Conservation (phyloP, 176 grass and related monocot species). For the Cocos nucifera region DNA sequence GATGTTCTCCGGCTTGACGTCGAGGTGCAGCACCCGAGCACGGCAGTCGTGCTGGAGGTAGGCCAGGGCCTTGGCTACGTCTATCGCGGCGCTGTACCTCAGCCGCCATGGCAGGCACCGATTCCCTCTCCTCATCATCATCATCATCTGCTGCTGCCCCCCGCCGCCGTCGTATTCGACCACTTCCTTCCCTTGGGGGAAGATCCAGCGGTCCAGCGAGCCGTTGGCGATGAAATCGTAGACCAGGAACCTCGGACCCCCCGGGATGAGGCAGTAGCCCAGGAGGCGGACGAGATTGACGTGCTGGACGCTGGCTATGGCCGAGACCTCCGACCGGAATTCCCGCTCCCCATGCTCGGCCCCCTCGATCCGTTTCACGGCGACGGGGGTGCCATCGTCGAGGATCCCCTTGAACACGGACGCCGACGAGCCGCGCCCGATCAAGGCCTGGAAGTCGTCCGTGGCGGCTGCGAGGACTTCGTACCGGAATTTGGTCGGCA, state of each 20-base stretch:
- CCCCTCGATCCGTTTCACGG: slow-evolving; percentile 37
- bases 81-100: slow-evolving; percentile 25
- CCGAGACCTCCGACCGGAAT: slow-evolving; percentile 32
- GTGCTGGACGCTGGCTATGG: slow-evolving; percentile 44
- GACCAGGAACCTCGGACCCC: slow-evolving; percentile 29
- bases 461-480: slow-evolving; percentile 18
- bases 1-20: slow-evolving; percentile 67
- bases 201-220: slow-evolving; percentile 53
- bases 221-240: slow-evolving; percentile 49
- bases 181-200: background rate
- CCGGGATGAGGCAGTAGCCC: slow-evolving; percentile 35
- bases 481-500: slow-evolving; percentile 14
- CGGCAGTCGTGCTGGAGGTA: slow-evolving; percentile 65
- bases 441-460: slow-evolving; percentile 17
- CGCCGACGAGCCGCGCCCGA: slow-evolving; percentile 42
- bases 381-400: slow-evolving; percentile 38
- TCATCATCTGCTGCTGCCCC: background rate
- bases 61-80: slow-evolving; percentile 47
- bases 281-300: slow-evolving; percentile 39
- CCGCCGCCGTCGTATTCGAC: slow-evolving; percentile 4
- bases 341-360: slow-evolving; percentile 23
- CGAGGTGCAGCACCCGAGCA: slow-evolving; percentile 39
- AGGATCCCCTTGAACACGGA: slow-evolving; percentile 40
- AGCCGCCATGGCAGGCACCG: slow-evolving; percentile 29
- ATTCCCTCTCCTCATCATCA: background rate